phyloP scores from a whole-genome alignment of 192 early-diverging fungal genomes.

The Backusella mclennaniae region DNA sequence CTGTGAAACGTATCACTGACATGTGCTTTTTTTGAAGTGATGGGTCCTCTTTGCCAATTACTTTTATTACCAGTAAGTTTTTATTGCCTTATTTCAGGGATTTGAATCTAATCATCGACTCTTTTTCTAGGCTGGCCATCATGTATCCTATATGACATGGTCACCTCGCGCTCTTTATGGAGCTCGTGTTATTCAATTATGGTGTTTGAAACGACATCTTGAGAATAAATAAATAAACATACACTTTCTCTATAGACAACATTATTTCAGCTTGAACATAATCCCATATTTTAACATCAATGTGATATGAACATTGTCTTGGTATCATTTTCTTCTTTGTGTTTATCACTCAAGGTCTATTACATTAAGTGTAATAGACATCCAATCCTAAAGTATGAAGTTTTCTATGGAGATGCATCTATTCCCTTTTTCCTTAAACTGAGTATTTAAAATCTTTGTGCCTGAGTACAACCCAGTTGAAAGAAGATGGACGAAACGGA shows the following conservation, averaged over 20 bases:
- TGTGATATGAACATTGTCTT: not conserved
- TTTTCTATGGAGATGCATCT: not conserved
- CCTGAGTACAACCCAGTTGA: not conserved
- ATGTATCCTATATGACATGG: slow-evolving; percentile 4
- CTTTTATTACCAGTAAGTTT: slow-evolving; percentile 1
- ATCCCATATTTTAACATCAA: not conserved
- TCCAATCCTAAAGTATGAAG: not conserved
- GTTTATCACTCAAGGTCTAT: not conserved
- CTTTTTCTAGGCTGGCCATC: not conserved
- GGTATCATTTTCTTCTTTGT: not conserved
- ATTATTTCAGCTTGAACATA: not conserved
- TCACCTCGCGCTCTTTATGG: slow-evolving; percentile 5
- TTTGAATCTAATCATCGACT: not conserved
- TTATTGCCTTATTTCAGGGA: not conserved
- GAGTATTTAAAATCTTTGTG: not conserved
- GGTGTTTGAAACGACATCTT: not conserved
- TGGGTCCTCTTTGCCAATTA: not conserved
- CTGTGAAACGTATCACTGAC: not conserved
- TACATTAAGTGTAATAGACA: not conserved
- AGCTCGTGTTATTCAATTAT: slow-evolving; percentile 8
- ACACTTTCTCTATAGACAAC: not conserved
- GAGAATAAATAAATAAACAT: slow-evolving; percentile 2
- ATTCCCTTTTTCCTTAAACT: not conserved
- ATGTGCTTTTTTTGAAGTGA: not conserved
- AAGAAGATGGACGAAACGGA: not conserved